A percentile compares a stretch with the other conserved stretches of the same genome.
Conservation (phyloP, 495 filamentous ascomycete species). For the Xylaria castorea region DNA sequence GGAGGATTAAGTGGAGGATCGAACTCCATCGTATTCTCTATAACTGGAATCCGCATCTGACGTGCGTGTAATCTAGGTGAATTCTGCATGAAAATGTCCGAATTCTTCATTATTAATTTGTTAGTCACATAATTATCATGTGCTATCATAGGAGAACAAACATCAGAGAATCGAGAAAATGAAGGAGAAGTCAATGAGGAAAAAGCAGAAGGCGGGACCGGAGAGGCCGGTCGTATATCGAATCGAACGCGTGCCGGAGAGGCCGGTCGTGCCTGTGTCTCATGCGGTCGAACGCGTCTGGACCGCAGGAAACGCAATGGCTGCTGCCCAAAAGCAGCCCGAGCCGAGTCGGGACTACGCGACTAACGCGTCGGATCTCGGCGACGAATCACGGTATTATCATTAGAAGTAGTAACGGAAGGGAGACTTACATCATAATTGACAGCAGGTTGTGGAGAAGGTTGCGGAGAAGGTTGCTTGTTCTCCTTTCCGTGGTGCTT, state of each 20-base stretch:
- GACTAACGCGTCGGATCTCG: slow-evolving; percentile 25
- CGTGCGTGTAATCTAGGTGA: slow-evolving; percentile 34
- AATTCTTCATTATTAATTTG: slow-evolving; percentile 15
- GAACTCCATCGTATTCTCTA: slow-evolving; percentile 28
- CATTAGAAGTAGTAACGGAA: not conserved
- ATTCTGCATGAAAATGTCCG: slow-evolving; percentile 21
- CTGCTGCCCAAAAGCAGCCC: not conserved
- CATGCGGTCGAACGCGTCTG: slow-evolving; percentile 13
- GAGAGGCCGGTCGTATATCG: not conserved
- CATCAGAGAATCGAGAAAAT: slow-evolving; percentile 12
- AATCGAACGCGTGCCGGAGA: not conserved
- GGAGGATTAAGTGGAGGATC: slow-evolving; percentile 24
- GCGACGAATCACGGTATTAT: slow-evolving; percentile 18
- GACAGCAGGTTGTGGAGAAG: not conserved
- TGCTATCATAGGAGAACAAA: slow-evolving; percentile 17
- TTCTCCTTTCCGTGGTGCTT: slow-evolving; percentile 26
- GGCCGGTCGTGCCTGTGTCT: not conserved
- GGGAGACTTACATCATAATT: slow-evolving; percentile 22
- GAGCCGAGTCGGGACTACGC: slow-evolving; percentile 18
- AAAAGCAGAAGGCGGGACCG: not conserved
- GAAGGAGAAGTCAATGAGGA: no score
- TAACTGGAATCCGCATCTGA: slow-evolving; percentile 18
- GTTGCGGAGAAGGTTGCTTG: not conserved
- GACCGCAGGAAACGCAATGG: slow-evolving; percentile 2
- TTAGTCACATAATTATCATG: slow-evolving; percentile 6